Evolutionary conservation across 495 filamentous ascomycete species (phyloP), one percentile per base, ranked within the genome.

Genomic region (Neurospora hispaniola): DNA sequence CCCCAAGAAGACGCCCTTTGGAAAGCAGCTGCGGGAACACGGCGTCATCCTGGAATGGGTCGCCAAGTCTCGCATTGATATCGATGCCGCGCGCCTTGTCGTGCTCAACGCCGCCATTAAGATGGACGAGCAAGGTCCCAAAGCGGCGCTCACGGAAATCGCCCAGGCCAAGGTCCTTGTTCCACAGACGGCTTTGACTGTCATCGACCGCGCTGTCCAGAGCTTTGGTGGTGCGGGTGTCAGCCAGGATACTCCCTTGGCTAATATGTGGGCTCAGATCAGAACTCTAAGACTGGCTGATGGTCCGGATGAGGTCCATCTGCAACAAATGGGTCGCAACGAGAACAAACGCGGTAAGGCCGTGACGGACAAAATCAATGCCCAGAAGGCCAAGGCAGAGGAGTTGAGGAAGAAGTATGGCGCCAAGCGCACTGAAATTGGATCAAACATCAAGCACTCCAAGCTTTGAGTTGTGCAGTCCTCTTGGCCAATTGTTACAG

Each of bases 1-100:
- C 82, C 90, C 92, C 27, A 88, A 85, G 76, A 96, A 95, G 85
- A 90, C 90, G 71, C 89, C 94, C 1, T 97, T 97, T 78, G 93
- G 93, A 73, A 91, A 94, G 82, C 84, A 85, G 46, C 85, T 97
- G 66, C 87, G 88, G 70, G 86, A 93, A 75, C 94, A 97, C 80
- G 94, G 94, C 71, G 93, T 96, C 10, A 95, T 97, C 78, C 87
- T 97, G 27, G 93, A 97, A 77, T 97, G 94, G 94, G 90, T 97
- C 18, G 94, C 94, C 69, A 91, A 90, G 80, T 96, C 93, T 5
- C 89, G 94, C 3, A 89, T 97, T 71, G 94, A 97, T 78, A 94
- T 97, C 75, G 94, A 97, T 78, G 89, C 94, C 6, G 93, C 93
- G 0, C 90, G 94, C 14, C 85, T 97, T 7, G 81, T 97, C 75